Evolutionary conservation across 2,329 filamentous ascomycete species (phyloP), one percentile per base, ranked within the genome.

Genomic region (Endoconidiophora polonica): DNA sequence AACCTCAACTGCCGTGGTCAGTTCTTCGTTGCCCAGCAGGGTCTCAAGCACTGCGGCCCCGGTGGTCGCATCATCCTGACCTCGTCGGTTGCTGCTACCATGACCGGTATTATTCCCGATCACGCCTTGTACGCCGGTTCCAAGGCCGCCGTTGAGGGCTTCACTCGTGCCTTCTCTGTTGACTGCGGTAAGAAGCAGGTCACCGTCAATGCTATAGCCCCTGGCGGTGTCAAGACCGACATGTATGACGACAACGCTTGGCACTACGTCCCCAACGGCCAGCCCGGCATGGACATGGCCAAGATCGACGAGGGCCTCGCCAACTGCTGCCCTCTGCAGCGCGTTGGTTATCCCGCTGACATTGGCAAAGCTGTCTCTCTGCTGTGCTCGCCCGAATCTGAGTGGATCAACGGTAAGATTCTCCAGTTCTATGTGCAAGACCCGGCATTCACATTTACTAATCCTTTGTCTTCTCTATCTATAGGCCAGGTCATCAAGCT

Each of bases 21-120:
- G 65, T 86, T 86, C 70, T 86, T 86, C 63, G 81, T 86, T 48
- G 82, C 81, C 18, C 80, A 85, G 66, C 77, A 83, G 52, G 83
- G 76, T 5, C 81, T 82, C 64, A 80, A 80, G 66, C 69, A 84
- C 65, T 73, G 84, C 55, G 72, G 79, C 60, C 69, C 74, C 42
- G 79, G 82, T 52, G 83, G 83, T 29, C 72, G 83, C 43, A 74
- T 88, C 57, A 76, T 86, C 58, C 70, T 86, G 50, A 86, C 83
- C 69, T 79, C 73, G 36, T 82, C 77, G 41, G 82, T 85, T 58
- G 80, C 79, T 14, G 64, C 81, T 3, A 74, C 76, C 55, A 69
- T 83, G 57, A 69, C 79, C 37, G 79, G 79, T 48, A 77, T 33
- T 48, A 77, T 33, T 12, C 73, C 73, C 57, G 74, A 84, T 66